phyloP scores from a whole-genome alignment of 106 monocot species.

The Platanthera guangdongensis region DNA sequence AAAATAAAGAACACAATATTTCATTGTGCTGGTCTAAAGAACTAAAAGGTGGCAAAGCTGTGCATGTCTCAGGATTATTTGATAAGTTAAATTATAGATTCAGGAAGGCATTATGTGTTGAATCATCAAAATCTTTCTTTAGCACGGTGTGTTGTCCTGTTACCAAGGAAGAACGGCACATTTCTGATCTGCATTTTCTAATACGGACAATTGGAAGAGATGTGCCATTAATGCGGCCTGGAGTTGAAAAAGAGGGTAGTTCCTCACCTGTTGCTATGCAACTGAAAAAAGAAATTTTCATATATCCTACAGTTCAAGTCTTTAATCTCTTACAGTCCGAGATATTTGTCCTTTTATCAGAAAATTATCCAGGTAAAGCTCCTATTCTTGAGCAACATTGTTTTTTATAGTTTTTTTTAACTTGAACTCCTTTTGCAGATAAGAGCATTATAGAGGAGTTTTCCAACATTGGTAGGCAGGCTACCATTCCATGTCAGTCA shows the following conservation, averaged over 20 bases:
- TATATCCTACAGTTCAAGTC: constrained; percentile 72
- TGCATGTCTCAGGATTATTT: constrained; percentile 59
- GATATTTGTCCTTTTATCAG: constrained; percentile 48
- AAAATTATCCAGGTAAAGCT: constrained; percentile 53
- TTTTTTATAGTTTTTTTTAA: background rate
- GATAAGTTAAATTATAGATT: constrained; percentile 71
- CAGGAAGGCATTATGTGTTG: constrained; percentile 49
- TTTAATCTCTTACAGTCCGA: constrained; percentile 65
- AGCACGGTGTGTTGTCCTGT: constrained; percentile 52
- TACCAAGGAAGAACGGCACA: constrained; percentile 25
- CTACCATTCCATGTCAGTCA: constrained; percentile 50
- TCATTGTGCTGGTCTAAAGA: constrained; percentile 67
- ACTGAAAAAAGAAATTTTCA: constrained; percentile 73
- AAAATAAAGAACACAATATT: constrained; percentile 18
- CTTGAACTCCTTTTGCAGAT: constrained; percentile 31
- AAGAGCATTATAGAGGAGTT: constrained; percentile 6
- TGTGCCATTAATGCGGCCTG: constrained; percentile 57
- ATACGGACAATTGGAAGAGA: constrained; percentile 62
- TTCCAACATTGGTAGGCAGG: constrained; percentile 37
- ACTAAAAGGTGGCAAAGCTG: constrained; percentile 62
- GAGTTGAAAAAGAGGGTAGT: constrained; percentile 11
- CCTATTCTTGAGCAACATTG: background rate
- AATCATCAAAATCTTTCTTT: constrained; percentile 59
- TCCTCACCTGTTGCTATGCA: constrained; percentile 50
- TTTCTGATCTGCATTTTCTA: constrained; percentile 59